Evolutionary conservation across 1,284 basidiomycete genomes (phyloP).

Genomic region (Schizopora paradoxa): DNA sequence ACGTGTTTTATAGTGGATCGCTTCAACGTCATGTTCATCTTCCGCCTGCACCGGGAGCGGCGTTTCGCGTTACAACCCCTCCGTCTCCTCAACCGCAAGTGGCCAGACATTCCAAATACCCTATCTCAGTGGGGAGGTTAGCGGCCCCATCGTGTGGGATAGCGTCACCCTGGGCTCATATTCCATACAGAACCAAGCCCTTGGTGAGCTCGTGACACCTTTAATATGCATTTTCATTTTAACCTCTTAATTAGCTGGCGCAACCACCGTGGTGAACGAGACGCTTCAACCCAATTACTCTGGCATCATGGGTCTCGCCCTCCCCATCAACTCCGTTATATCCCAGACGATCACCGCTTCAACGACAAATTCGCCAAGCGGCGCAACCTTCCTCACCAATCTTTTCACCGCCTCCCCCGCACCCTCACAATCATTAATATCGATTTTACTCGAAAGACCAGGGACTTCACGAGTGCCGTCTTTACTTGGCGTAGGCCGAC

Average conservation of each 20-base stretch:
- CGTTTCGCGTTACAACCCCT: conserved; percentile 47
- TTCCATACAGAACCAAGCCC: conserved; percentile 51
- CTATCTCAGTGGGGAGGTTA: conserved; percentile 54
- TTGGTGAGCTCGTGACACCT: conserved; percentile 35
- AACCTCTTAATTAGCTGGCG: conserved; percentile 43
- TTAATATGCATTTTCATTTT: conserved; percentile 9
- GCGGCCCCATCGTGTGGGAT: conserved; percentile 66
- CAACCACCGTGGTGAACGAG: conserved; percentile 44
- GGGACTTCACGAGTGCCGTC: conserved; percentile 51
- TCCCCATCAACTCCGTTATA: conserved; percentile 62
- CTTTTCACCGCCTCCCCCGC: conserved; percentile 62
- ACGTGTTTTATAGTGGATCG: conserved; percentile 48
- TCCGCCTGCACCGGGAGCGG: conserved; percentile 39
- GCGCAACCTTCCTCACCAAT: conserved; percentile 58
- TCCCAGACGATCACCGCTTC: conserved; percentile 41
- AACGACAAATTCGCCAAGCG: conserved; percentile 46
- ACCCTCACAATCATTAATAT: conserved; percentile 57
- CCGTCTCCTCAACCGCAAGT: conserved; percentile 35
- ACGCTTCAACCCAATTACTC: conserved; percentile 47
- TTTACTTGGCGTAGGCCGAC: conserved; percentile 59
- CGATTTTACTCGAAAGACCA: conserved; percentile 61
- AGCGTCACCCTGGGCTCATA: conserved; percentile 52
- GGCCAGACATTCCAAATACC: conserved; percentile 39
- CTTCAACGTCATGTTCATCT: conserved; percentile 49
- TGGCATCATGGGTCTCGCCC: conserved; percentile 69